Percentiles rank a stretch among this genome's conserved stretches.
Conservation (phyloP, 2,329 filamentous ascomycete genomes). For the Colletotrichum liriopes region DNA sequence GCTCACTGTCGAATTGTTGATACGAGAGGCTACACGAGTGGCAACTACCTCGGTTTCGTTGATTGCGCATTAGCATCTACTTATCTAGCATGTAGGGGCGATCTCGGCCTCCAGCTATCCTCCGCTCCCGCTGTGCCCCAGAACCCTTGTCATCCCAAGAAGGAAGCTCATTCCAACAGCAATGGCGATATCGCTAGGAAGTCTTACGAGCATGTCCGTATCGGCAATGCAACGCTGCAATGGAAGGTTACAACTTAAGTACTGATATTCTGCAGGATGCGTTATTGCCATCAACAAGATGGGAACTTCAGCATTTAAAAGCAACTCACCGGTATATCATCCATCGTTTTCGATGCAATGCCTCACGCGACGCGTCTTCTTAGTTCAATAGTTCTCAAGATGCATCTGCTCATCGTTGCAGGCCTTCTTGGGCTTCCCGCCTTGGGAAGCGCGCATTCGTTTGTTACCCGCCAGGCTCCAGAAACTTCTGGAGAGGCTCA, state of each 20-base stretch:
- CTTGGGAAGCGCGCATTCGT: neutral
- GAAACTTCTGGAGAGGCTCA: constrained; percentile 19
- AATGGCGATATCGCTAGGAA: constrained; percentile 36
- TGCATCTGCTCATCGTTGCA: constrained; percentile 29
- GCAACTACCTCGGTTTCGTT: neutral
- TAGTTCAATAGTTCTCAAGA: neutral
- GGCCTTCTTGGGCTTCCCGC: constrained; percentile 27
- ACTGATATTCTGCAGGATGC: neutral
- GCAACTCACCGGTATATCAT: neutral
- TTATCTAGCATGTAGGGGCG: too few species aligned
- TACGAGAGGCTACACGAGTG: neutral
- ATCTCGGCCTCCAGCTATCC: neutral
- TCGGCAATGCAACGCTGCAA: constrained; percentile 35
- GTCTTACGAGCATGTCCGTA: constrained; percentile 18
- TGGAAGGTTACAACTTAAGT: neutral
- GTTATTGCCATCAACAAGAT: neutral
- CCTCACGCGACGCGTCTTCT: neutral
- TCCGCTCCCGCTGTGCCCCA: neutral
- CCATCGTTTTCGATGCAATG: too few species aligned
- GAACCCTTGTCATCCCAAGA: constrained; percentile 27
- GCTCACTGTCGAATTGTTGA: neutral
- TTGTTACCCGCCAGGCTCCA: constrained; percentile 17
- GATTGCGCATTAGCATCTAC: too few species aligned
- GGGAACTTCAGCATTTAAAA: neutral
- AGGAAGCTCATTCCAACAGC: constrained; percentile 33